Percentiles rank a stretch among this genome's conserved stretches.
Evolutionary conservation across 2,329 filamentous ascomycete species (phyloP).

Genomic region (Coniochaeta prunicola): DNA sequence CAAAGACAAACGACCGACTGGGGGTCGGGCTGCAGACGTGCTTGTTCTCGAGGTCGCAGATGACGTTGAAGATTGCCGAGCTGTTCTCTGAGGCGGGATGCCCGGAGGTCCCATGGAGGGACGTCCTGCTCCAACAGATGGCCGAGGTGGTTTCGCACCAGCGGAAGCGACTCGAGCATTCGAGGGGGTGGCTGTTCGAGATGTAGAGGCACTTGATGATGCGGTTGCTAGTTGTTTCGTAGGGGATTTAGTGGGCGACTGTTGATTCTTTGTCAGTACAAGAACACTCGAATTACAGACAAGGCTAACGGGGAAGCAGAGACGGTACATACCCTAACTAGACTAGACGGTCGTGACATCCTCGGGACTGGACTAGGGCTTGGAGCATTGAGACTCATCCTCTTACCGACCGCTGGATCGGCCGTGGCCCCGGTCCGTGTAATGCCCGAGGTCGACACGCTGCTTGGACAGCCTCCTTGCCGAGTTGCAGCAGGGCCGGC

Average conservation of each 20-base stretch:
- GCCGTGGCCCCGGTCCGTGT: constrained; percentile 31
- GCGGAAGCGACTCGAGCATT: constrained; percentile 38
- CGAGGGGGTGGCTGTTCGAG: constrained; percentile 59
- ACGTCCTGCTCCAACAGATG: constrained; percentile 46
- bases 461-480: constrained; percentile 34
- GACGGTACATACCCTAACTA: constrained; percentile 42
- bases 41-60: constrained; percentile 27
- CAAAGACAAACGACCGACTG: constrained; percentile 32
- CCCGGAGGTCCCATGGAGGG: constrained; percentile 63
- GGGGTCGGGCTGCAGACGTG: constrained; percentile 26
- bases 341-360: constrained; percentile 45
- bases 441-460: constrained; percentile 34
- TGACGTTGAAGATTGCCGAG: constrained; percentile 37
- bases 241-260: constrained; percentile 75
- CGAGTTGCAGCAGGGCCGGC: constrained; percentile 16
- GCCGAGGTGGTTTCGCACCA: constrained; percentile 40
- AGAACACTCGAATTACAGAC: neutral
- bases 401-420: constrained; percentile 49
- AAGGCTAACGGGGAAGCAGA: neutral
- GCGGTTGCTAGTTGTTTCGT: constrained; percentile 58
- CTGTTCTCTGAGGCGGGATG: constrained; percentile 33
- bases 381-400: constrained; percentile 63
- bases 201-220: constrained; percentile 48
- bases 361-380: constrained; percentile 66
- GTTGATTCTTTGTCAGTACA: constrained; percentile 1